Percentiles rank a stretch among this genome's conserved stretches.
Evolutionary conservation across 225 moss, liverwort and hornwort species (phyloP).

Genomic region (Bryoerythrophyllum caledonicum): DNA sequence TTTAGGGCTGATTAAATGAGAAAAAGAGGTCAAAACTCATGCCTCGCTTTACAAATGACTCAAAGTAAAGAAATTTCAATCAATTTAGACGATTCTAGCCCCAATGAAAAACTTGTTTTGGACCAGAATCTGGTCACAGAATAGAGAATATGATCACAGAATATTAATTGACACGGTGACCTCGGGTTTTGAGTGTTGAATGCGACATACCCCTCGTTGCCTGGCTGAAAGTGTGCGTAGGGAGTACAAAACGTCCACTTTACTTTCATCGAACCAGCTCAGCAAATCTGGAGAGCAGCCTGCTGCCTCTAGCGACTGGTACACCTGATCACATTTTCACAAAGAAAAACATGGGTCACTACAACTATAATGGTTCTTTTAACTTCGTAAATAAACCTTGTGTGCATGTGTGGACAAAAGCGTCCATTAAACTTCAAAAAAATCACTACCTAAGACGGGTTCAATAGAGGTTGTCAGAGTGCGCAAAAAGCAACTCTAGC

Average conservation of each 20-base stretch:
- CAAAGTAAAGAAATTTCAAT: too few species aligned
- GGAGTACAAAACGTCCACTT: constrained; percentile 52
- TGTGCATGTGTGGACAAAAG: too few species aligned
- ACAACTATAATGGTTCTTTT: neutral
- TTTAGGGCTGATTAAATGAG: too few species aligned
- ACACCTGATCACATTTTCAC: constrained; percentile 54
- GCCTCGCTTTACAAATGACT: too few species aligned
- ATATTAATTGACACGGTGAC: too few species aligned
- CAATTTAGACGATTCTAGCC: too few species aligned
- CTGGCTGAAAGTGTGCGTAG: constrained; percentile 74
- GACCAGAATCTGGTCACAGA: too few species aligned
- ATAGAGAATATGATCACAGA: neutral
- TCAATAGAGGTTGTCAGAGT: too few species aligned
- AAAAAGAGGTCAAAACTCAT: too few species aligned
- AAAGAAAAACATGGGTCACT: neutral
- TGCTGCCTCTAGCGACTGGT: constrained; percentile 64
- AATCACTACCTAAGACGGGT: too few species aligned
- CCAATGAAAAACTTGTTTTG: too few species aligned
- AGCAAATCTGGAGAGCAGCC: constrained; percentile 58
- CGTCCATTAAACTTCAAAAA: neutral
- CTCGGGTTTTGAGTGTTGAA: neutral
- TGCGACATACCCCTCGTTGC: constrained; percentile 61
- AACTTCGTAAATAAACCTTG: neutral
- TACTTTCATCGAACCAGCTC: constrained; percentile 58
- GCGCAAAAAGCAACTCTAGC: too few species aligned